Evolutionary conservation across 2,329 filamentous ascomycete species (phyloP).

Genomic region (Diplodia corticola): DNA sequence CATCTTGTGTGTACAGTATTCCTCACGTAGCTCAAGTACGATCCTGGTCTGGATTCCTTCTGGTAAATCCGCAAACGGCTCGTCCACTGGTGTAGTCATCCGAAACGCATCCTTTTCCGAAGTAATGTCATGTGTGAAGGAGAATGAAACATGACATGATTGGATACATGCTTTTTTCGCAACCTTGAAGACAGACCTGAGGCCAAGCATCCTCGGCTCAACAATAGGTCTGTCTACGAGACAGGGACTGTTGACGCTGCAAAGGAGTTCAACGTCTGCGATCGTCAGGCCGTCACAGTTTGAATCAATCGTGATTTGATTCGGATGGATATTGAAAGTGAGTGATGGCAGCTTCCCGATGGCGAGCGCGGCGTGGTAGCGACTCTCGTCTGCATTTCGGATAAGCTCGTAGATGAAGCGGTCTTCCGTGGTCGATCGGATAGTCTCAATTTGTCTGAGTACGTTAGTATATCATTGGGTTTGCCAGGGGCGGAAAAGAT

Average conservation of each 20-base stretch:
- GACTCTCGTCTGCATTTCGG: constrained; percentile 48
- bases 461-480: neutral
- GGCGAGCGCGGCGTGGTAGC: constrained; percentile 26
- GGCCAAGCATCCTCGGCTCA: constrained; percentile 40
- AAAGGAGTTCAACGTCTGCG: constrained; percentile 49
- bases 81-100: constrained; percentile 51
- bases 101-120: constrained; percentile 48
- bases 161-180: constrained; percentile 42
- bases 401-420: constrained; percentile 36
- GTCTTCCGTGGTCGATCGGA: constrained; percentile 25
- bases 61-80: constrained; percentile 23
- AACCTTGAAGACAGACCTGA: constrained; percentile 42
- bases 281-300: constrained; percentile 16
- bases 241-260: constrained; percentile 48
- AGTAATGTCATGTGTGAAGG: constrained; percentile 36
- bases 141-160: constrained; percentile 42
- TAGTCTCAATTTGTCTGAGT: no score
- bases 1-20: neutral
- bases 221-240: constrained; percentile 33
- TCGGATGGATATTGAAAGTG: constrained; percentile 28
- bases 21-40: constrained; percentile 20
- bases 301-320: constrained; percentile 42
- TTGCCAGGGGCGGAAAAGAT: neutral
- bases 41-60: constrained; percentile 28
- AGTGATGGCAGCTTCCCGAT: constrained; percentile 26